Percentiles rank a stretch among this genome's conserved stretches.
phyloP scores from a whole-genome alignment of 805 yeast species.

The Torulaspora indica region DNA sequence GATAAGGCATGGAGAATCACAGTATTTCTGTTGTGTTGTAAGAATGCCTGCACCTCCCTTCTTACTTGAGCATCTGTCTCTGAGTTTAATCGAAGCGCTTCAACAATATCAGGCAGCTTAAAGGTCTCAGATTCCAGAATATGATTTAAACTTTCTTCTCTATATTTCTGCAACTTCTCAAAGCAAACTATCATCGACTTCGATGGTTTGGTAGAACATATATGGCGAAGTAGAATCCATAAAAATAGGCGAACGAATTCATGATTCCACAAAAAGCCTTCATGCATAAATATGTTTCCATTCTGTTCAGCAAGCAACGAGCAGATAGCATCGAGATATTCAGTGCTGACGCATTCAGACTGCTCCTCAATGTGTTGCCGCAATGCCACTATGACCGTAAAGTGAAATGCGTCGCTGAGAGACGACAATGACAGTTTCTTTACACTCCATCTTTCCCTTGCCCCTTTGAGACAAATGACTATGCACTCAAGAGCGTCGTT shows the following conservation, averaged over 20 bases:
- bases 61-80: not conserved
- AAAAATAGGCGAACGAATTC: constrained; percentile 2
- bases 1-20: not conserved
- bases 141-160: not conserved
- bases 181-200: not conserved
- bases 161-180: not conserved
- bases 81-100: not conserved
- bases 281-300: not conserved
- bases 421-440: constrained; percentile 2
- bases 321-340: not conserved
- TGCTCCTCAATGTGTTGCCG: not conserved
- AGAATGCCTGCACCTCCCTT: not conserved
- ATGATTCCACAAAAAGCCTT: not conserved
- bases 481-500: constrained; percentile 12
- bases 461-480: constrained; percentile 2
- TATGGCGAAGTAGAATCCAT: not conserved
- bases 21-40: not conserved
- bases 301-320: not conserved
- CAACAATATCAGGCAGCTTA: not conserved
- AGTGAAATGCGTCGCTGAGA: constrained; percentile 1
- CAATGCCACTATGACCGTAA: constrained; percentile 1
- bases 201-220: not conserved
- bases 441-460: constrained; percentile 1
- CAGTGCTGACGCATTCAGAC: not conserved
- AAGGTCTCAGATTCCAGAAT: not conserved